Evolutionary conservation across 1,284 basidiomycete species (phyloP), one percentile per base, ranked within the genome.

Genomic region (Ganoderma multipileum): DNA sequence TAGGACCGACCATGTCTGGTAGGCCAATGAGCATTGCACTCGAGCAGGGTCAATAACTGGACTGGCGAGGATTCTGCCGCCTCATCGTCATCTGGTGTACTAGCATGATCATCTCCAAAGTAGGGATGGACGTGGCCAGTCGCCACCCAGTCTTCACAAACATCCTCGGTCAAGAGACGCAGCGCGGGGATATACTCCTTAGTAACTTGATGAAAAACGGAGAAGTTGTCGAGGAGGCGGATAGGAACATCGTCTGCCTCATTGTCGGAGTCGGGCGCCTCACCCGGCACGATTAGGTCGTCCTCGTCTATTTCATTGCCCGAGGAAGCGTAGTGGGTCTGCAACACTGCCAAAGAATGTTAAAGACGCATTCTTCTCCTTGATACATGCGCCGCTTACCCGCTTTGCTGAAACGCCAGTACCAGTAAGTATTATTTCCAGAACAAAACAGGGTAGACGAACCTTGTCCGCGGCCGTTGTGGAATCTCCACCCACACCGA

Each of bases 211-310:
- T 86, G 76, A 64, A 87, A 90, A 58, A 91, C 78, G 0, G 78
- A 75, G 71, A 90, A 91, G 65, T 86, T 77, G 0, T 80, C 78
- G 20, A 91, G 78, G 3, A 83, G 68, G 3, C 89, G 84, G 42
- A 91, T 79, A 20, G 88, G 88, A n/a, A 89, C 75, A 14, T 71
- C 66, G 23, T 61, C 61, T 30, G 76, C 71, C 7, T 75, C 76
- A 20, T 55, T 60, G 41, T 77, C 71, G 8, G 73, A 75, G 23
- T 76, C 76, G 3, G 36, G 74, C 7, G 73, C 67, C 75, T 86
- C 85, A 38, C 83, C 85, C 26, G 73, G 67, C 36, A 86, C 66
- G 8, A 75, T 61, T 14, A 84, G 72, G 63, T 81, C 76, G 11
- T 77, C 77, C 65, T 86, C 85, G 1, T 75, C 64, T 2, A 83